Conservation (phyloP, 805 yeast genomes). For the Citeromyces matritensis region DNA sequence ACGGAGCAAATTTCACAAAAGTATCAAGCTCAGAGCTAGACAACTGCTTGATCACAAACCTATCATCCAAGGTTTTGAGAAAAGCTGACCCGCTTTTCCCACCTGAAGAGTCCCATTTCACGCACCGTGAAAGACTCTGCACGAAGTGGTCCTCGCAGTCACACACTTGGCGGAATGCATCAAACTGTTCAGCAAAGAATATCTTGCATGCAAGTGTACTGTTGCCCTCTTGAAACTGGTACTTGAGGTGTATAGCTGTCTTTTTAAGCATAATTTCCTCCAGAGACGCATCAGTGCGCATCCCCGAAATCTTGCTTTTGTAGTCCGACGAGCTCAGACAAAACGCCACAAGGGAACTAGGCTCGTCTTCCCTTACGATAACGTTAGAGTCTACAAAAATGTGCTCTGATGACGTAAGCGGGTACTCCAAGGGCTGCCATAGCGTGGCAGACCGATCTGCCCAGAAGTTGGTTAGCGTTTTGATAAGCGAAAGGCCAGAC, state of each 20-base stretch:
- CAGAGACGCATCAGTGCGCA: conserved; percentile 10
- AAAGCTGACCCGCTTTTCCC: conserved; percentile 96
- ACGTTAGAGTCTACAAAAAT: conserved; percentile 89
- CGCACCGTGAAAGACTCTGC: conserved; percentile 84
- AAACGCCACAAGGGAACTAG: conserved; percentile 86
- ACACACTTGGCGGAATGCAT: conserved; percentile 80
- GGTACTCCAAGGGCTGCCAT: conserved; percentile 87
- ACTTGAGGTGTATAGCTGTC: conserved; percentile 81
- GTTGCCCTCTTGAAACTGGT: conserved; percentile 78
- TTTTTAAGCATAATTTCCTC: conserved; percentile 67
- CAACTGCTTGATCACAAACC: conserved; percentile 81
- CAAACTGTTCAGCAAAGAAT: conserved; percentile 92
- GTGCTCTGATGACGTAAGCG: conserved; percentile 70
- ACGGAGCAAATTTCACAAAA: conserved; percentile 90
- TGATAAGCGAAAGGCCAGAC: conserved; percentile 67
- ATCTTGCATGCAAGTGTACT: conserved; percentile 84
- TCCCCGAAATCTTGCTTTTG: conserved; percentile 14
- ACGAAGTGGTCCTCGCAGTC: conserved; percentile 62
- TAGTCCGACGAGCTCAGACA: conserved; percentile 82
- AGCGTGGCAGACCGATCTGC: conserved; percentile 92
- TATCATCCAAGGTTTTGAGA: conserved; percentile 79
- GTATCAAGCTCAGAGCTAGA: conserved; percentile 84
- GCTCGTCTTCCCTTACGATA: conserved; percentile 91
- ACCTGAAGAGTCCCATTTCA: conserved; percentile 91
- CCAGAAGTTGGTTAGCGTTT: conserved; percentile 84